Percentiles rank a stretch among this genome's conserved stretches.
Evolutionary conservation across 176 grass and related monocot genomes (phyloP).

Genomic region (Avena eriantha): DNA sequence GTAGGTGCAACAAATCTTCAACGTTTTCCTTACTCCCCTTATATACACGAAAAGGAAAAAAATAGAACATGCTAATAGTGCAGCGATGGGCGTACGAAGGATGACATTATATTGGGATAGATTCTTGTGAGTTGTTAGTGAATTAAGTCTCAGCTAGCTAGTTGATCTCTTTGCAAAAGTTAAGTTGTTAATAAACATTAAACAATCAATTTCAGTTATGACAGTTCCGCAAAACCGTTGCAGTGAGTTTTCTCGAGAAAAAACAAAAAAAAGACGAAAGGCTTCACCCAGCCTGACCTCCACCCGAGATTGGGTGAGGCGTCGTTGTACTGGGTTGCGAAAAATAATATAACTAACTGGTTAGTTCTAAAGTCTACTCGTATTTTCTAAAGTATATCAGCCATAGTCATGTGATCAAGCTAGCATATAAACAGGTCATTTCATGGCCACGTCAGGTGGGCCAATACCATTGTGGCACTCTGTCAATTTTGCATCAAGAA

Average conservation of each 20-base stretch:
- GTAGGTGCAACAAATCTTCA: slow-evolving; percentile 23
- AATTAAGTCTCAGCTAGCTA: neutral
- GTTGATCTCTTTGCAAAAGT: neutral
- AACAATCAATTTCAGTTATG: neutral
- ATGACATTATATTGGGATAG: neutral
- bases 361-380: too few species aligned
- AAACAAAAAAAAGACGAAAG: too few species aligned
- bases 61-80: too few species aligned
- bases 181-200: neutral
- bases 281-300: too few species aligned
- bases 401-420: too few species aligned
- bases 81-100: neutral
- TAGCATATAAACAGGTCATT: neutral
- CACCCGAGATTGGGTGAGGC: too few species aligned
- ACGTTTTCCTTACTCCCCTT: slow-evolving; percentile 10
- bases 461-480: neutral
- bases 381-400: too few species aligned
- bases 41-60: neutral
- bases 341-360: too few species aligned
- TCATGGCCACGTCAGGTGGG: neutral
- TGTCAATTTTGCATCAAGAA: neutral
- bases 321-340: too few species aligned
- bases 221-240: too few species aligned
- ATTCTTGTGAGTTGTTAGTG: neutral
- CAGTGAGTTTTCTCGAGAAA: too few species aligned